Percentiles rank a stretch among this genome's conserved stretches.
Evolutionary conservation across 768 basidiomycete species (phyloP).

Genomic region (Amanita inopinata): DNA sequence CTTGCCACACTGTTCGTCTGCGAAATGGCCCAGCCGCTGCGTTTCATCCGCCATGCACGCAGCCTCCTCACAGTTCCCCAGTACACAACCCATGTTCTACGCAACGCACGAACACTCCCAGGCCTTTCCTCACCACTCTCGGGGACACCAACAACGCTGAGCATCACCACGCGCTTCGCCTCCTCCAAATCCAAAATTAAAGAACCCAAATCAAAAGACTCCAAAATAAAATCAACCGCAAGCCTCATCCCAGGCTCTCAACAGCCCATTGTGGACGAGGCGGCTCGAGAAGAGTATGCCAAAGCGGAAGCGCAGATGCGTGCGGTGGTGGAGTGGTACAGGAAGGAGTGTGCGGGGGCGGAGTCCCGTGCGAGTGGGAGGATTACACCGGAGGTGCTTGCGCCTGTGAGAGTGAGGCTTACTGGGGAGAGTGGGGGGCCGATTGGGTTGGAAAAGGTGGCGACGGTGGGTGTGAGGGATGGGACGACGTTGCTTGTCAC

Average conservation of each 20-base stretch:
- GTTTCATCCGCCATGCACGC: neutral
- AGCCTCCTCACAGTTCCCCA: too few relatives aligned
- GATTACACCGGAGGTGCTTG: constrained; percentile 62
- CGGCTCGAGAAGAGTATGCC: constrained; percentile 47
- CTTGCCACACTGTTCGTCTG: too few relatives aligned
- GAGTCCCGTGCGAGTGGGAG: constrained; percentile 70
- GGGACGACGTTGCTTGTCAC: constrained; percentile 67
- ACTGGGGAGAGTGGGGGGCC: constrained; percentile 25
- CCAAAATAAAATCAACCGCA: constrained; percentile 41
- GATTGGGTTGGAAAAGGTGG: constrained; percentile 52
- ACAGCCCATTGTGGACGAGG: constrained; percentile 43
- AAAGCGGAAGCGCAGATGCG: constrained; percentile 59
- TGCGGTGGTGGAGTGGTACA: constrained; percentile 58
- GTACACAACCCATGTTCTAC: neutral
- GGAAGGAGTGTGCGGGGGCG: constrained; percentile 63
- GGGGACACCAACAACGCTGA: too few relatives aligned
- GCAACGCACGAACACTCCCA: neutral
- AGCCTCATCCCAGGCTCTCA: constrained; percentile 61
- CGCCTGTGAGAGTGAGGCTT: constrained; percentile 53
- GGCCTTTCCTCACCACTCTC: too few relatives aligned
- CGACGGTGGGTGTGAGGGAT: constrained; percentile 75
- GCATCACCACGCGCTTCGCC: constrained; percentile 1
- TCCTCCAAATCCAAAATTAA: constrained; percentile 4
- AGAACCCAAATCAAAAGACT: neutral
- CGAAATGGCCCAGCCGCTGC: too few relatives aligned